Evolutionary conservation across 129 eudicot species (phyloP).

Genomic region (Helianthus tuberosus): DNA sequence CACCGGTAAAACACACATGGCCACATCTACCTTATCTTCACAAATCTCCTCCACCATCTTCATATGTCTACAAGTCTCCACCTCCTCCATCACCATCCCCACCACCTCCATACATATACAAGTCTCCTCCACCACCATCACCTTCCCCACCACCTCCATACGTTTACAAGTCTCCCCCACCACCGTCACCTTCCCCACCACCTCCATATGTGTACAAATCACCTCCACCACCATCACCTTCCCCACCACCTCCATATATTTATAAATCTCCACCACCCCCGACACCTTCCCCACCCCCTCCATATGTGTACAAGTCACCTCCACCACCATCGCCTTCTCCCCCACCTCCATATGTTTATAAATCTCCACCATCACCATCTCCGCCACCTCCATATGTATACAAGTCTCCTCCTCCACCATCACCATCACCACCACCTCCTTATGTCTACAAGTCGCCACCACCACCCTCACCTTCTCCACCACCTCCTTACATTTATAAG

Average conservation of each 20-base stretch:
- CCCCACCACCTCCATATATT: neutral
- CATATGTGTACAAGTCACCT: neutral
- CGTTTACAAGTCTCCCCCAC: neutral
- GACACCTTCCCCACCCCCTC: neutral
- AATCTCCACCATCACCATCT: slow-evolving; percentile 2
- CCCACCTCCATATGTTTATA: slow-evolving; percentile 17
- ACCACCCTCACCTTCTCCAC: slow-evolving; percentile 11
- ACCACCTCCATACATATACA: neutral
- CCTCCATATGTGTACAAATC: neutral
- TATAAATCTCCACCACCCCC: slow-evolving; percentile 15
- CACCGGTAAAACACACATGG: neutral
- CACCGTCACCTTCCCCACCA: slow-evolving; percentile 3
- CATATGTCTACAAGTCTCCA: neutral
- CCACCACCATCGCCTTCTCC: slow-evolving; percentile 6
- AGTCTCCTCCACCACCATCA: neutral
- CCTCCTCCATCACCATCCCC: neutral
- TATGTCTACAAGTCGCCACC: slow-evolving; percentile 22
- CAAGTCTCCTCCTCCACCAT: neutral
- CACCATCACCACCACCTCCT: slow-evolving; percentile 16
- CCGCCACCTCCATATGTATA: neutral
- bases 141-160: slow-evolving; percentile 10
- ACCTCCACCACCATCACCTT: neutral
- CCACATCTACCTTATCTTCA: neutral
- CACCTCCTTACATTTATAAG: slow-evolving; percentile 11
- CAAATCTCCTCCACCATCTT: slow-evolving; percentile 1